Percentiles rank a stretch among this genome's conserved stretches.
Conservation (phyloP, 108 stramenopile species). For the Ochromonas danica region DNA sequence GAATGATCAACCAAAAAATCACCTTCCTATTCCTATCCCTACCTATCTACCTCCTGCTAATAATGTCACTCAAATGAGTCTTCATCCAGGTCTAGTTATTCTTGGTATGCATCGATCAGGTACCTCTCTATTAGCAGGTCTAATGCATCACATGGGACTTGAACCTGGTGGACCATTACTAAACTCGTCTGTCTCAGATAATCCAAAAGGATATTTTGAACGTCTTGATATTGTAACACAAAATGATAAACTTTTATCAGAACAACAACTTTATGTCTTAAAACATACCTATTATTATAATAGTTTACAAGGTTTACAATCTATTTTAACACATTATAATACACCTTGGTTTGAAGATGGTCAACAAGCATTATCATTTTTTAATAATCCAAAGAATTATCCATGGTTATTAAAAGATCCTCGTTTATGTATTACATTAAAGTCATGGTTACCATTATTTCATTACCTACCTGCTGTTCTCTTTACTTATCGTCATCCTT, state of each 20-base stretch:
- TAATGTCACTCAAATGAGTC: too few species aligned
- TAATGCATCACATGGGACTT: conserved; percentile 68
- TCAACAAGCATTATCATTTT: not conserved
- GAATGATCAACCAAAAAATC: too few species aligned
- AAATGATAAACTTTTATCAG: conserved; percentile 76
- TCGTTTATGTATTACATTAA: conserved; percentile 78
- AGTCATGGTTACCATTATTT: conserved; percentile 72
- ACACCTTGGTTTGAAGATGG: not conserved
- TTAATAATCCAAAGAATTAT: not conserved
- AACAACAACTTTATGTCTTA: conserved; percentile 67
- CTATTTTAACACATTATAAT: conserved; percentile 53
- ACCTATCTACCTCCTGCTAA: too few species aligned
- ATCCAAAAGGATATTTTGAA: conserved; percentile 84
- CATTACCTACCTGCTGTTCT: conserved; percentile 71
- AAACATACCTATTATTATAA: conserved; percentile 66
- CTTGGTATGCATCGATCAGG: conserved; percentile 83
- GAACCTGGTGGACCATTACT: conserved; percentile 62
- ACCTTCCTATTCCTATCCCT: too few species aligned
- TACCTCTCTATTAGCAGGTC: conserved; percentile 69
- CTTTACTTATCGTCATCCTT: conserved; percentile 86
- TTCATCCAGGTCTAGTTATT: conserved; percentile 30
- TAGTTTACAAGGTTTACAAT: conserved; percentile 56
- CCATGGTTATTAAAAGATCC: conserved; percentile 86
- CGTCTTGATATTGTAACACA: conserved; percentile 72
- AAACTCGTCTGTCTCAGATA: conserved; percentile 57